Evolutionary conservation across 2,329 filamentous ascomycete genomes (phyloP), one percentile per base, ranked within the genome.

Genomic region (Neonectria punicea): DNA sequence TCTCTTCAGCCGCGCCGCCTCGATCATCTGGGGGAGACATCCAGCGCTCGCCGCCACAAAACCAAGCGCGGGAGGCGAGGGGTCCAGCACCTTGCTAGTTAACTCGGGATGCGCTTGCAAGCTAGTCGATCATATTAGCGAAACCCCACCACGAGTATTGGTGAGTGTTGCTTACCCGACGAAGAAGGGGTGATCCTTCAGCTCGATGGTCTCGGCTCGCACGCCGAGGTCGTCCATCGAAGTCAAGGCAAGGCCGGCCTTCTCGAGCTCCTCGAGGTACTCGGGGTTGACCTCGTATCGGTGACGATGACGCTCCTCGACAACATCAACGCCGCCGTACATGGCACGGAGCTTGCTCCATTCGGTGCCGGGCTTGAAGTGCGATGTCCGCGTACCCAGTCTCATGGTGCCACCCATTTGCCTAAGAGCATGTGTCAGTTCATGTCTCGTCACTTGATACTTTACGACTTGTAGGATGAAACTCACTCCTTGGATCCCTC

Each of bases 201-300:
- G 81, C 80, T 97, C 93, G 39, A 97, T 82, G 54, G 94, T 87
- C 81, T 97, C 93, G 90, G 96, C 93, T 34, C 93, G 87, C 71
- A 91, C 87, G 49, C 91, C 92, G 65, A 86, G 89, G 63, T 92
- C 89, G 74, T 97, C 93, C 78, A 93, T 94, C 68, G 92, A 92
- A 63, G 94, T 86, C 75, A 97, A 94, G 46, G 85, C 82, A 34
- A 97, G 83, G 1, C 93, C 94, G 5, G 85, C 88, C 50, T 86
- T 80, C 69, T 93, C 86, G 4, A 97, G 84, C 34, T 81, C 80
- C 4, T 91, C 88, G 57, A 97, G 88, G 74, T 91, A 90, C 11
- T 88, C 86, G 0, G 94, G 93, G 81, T 97, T 97, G 69, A 97
- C 92, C 82, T 97, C 94, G 77, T 97, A 97, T 41, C 93, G 88